A percentile compares a stretch with the other conserved stretches of the same genome.
phyloP scores from a whole-genome alignment of 2,329 filamentous ascomycete genomes.

The Raffaelea ambrosiae region DNA sequence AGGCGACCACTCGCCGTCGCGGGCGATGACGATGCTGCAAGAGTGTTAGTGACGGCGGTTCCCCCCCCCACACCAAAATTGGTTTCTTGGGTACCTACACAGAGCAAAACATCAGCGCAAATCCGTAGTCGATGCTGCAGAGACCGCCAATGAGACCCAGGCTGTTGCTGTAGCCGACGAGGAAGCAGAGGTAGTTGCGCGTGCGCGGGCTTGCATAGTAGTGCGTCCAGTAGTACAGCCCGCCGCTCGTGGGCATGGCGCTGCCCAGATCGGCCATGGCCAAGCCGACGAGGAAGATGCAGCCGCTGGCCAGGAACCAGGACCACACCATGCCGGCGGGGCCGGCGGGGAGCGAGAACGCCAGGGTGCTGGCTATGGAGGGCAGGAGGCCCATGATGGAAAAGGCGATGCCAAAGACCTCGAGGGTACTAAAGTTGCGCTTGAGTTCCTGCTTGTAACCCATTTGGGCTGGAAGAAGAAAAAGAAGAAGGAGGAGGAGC shows the following conservation, averaged over 20 bases:
- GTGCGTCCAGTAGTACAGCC: constrained; percentile 52
- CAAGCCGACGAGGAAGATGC: constrained; percentile 51
- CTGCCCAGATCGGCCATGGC: constrained; percentile 47
- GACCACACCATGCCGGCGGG: constrained; percentile 55
- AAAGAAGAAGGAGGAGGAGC: background rate
- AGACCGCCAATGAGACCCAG: constrained; percentile 52
- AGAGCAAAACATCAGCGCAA: constrained; percentile 49
- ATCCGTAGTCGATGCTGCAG: constrained; percentile 51
- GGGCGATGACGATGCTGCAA: constrained; percentile 40
- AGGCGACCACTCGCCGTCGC: constrained; percentile 47
- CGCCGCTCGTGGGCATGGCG: constrained; percentile 50
- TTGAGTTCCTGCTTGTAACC: constrained; percentile 49
- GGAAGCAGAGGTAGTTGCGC: constrained; percentile 48
- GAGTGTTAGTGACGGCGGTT: background rate
- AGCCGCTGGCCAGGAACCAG: constrained; percentile 49
- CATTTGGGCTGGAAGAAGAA: constrained; percentile 17
- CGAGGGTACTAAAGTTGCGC: constrained; percentile 53
- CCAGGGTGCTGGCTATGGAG: constrained; percentile 50
- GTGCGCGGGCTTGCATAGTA: constrained; percentile 46
- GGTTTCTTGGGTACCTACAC: constrained; percentile 26
- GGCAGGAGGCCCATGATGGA: constrained; percentile 54
- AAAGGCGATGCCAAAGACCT: constrained; percentile 53
- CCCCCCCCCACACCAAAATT: no score
- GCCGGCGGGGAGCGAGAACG: constrained; percentile 50
- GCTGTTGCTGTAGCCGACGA: constrained; percentile 54